phyloP scores from a whole-genome alignment of 208 protist species.

The Crithidia mellificae region DNA sequence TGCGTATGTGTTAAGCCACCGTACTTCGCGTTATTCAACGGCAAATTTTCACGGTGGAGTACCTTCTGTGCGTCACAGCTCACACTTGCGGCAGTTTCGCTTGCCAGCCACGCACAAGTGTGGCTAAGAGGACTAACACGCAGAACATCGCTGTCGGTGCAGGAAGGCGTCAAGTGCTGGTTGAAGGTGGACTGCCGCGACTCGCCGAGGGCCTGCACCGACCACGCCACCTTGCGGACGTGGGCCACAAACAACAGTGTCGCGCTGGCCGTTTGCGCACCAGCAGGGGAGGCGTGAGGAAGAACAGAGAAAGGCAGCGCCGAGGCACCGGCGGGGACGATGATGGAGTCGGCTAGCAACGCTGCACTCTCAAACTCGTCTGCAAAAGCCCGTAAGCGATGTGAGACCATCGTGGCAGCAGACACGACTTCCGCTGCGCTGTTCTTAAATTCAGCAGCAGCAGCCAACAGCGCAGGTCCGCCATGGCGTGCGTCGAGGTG shows the following conservation, averaged over 20 bases:
- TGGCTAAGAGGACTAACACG: constrained; percentile 26
- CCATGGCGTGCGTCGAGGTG: constrained; percentile 71
- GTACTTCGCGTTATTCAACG: too few relatives aligned
- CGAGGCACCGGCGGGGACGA: constrained; percentile 18
- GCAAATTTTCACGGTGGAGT: too few relatives aligned
- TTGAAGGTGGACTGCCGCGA: constrained; percentile 30
- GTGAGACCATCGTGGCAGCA: too few relatives aligned
- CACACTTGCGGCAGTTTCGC: constrained; percentile 1
- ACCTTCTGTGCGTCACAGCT: not conserved
- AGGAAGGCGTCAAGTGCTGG: constrained; percentile 10
- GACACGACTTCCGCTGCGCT: too few relatives aligned
- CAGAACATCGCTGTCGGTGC: constrained; percentile 24
- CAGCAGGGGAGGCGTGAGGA: not conserved
- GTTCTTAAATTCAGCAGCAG: constrained; percentile 1
- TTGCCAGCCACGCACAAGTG: constrained; percentile 9
- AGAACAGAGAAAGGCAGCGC: constrained; percentile 15
- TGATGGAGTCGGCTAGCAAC: constrained; percentile 18
- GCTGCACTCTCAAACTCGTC: constrained; percentile 15
- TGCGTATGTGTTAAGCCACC: too few relatives aligned
- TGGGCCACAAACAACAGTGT: constrained; percentile 35
- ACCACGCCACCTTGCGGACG: constrained; percentile 38
- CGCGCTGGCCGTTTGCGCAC: not conserved
- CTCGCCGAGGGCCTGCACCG: constrained; percentile 31
- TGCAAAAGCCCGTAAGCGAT: not conserved
- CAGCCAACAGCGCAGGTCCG: constrained; percentile 38